Conservation (phyloP, 306 rosid genomes). For the Inga leiocalycina region DNA sequence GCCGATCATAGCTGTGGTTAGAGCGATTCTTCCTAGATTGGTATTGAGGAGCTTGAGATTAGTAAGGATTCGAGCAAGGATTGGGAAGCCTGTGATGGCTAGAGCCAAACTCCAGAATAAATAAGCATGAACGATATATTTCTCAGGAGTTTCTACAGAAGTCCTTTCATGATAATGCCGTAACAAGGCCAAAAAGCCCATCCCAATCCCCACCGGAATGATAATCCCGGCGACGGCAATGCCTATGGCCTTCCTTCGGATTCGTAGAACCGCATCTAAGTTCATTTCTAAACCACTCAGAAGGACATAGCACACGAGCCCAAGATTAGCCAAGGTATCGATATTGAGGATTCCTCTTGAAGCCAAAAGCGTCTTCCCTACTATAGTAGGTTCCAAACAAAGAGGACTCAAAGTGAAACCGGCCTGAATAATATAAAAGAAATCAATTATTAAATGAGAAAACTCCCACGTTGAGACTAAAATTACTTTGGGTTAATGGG, state of each 20-base stretch:
- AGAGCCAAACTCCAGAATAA: constrained; percentile 32
- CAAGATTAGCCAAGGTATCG: constrained; percentile 28
- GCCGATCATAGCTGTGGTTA: constrained; percentile 37
- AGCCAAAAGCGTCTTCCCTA: neutral
- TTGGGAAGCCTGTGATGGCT: constrained; percentile 37
- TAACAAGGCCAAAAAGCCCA: constrained; percentile 21
- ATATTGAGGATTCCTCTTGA: neutral
- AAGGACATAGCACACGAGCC: constrained; percentile 35
- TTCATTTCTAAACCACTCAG: constrained; percentile 48
- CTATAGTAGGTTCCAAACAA: neutral
- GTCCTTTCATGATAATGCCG: neutral
- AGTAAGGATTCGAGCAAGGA: constrained; percentile 41
- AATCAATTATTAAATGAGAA: too few species aligned
- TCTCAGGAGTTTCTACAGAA: too few species aligned
- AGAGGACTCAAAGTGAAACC: constrained; percentile 19
- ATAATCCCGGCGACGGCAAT: constrained; percentile 32
- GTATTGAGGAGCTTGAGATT: constrained; percentile 43
- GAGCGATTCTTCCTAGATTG: constrained; percentile 36
- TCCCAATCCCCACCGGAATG: constrained; percentile 28
- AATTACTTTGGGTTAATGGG: too few species aligned
- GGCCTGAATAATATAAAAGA: constrained; percentile 8
- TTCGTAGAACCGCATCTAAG: neutral
- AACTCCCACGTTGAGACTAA: too few species aligned
- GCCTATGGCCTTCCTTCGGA: constrained; percentile 26
- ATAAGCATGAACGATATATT: neutral